Conservation (phyloP, 345 rosid species). For the Stellera chamaejasme region DNA sequence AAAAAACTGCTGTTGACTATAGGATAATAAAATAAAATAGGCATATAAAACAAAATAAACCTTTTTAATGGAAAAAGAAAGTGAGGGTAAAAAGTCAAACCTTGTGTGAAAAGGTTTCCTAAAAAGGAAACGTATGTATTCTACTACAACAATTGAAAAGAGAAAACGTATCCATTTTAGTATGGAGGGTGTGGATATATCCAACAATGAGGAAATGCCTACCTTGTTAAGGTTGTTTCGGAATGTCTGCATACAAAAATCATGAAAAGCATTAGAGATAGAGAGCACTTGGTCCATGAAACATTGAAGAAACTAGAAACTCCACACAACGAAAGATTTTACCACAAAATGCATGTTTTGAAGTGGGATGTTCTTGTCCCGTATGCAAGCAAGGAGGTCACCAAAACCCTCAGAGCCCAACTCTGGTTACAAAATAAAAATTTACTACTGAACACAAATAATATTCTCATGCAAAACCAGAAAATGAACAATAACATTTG, state of each 20-base stretch:
- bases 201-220: background rate
- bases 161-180: no score
- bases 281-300: constrained; percentile 14
- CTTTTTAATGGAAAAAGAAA: no score
- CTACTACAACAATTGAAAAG: no score
- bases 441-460: constrained; percentile 6
- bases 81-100: no score
- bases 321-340: constrained; percentile 15
- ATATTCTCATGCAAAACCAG: constrained; percentile 9
- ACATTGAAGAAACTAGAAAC: constrained; percentile 1
- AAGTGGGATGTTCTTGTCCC: constrained; percentile 72
- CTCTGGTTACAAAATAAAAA: constrained; percentile 37
- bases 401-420: constrained; percentile 91
- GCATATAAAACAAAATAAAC: no score
- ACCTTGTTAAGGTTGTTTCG: constrained; percentile 97
- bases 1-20: no score
- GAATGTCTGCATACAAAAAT: constrained; percentile 47
- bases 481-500: background rate
- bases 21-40: no score
- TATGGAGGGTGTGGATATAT: no score
- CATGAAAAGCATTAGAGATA: constrained; percentile 21
- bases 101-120: no score
- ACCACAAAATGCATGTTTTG: constrained; percentile 99
- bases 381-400: constrained; percentile 71
- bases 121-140: no score